Evolutionary conservation across 305 asterid species (phyloP).

Genomic region (Fraxinus xanthoxyloides): DNA sequence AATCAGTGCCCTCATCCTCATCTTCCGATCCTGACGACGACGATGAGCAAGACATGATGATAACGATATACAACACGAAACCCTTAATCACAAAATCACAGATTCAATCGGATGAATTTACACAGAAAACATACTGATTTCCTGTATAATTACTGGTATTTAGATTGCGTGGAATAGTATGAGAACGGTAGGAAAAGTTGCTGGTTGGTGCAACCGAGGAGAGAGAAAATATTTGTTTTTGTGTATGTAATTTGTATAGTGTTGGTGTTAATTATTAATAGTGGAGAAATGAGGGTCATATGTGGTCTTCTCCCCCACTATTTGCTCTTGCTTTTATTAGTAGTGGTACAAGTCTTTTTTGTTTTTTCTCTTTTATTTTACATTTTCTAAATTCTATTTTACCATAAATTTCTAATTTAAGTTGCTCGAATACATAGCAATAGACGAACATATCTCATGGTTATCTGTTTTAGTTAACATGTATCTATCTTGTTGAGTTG

Average conservation of each 20-base stretch:
- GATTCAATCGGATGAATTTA: not conserved
- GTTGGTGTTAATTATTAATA: constrained; percentile 31
- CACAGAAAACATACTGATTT: not conserved
- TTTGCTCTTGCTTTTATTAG: constrained; percentile 38
- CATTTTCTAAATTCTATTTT: not conserved
- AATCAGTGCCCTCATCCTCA: constrained; percentile 87
- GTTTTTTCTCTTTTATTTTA: not conserved
- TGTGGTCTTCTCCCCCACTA: constrained; percentile 76
- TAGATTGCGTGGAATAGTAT: not conserved
- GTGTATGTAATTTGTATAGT: not conserved
- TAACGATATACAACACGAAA: constrained; percentile 16
- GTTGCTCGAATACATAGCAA: not conserved
- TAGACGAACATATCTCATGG: too few relatives aligned
- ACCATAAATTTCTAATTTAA: not conserved
- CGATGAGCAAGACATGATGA: constrained; percentile 63
- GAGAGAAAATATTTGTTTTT: constrained; percentile 16
- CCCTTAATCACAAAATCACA: constrained; percentile 1
- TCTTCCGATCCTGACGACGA: constrained; percentile 99
- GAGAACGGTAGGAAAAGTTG: constrained; percentile 34
- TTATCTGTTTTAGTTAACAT: too few relatives aligned
- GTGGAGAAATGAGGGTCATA: constrained; percentile 31
- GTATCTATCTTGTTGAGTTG: not conserved
- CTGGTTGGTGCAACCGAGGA: constrained; percentile 22
- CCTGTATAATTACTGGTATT: not conserved
- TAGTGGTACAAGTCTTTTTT: not conserved